Base-by-base conservation (phyloP, 2,329 filamentous ascomycete species). In the Penicillium sp. region DNA sequence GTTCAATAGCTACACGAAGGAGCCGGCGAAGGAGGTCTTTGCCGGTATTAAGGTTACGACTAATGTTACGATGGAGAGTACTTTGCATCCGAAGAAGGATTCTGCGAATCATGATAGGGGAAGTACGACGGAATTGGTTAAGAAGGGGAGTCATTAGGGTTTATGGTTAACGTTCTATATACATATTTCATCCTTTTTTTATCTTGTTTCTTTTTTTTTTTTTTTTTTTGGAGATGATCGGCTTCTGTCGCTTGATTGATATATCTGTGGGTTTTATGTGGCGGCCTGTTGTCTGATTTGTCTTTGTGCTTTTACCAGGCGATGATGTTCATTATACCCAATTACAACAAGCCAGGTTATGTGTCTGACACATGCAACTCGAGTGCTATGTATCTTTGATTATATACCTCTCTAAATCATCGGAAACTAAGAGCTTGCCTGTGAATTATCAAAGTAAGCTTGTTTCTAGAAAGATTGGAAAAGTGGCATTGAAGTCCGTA, bases 31-130 rank as follows among this genome's bases (percentile, higher is more conserved):
- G 19, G 51, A 51, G 0, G 14, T 7, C 1, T 56, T 57, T 16
- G 14, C 47, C 1, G 65, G 65, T 1, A 69, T 69, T 10, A 69
- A 63, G 47, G 65, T 69, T 14, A 69, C 66, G n/a, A 69, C 65
- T 0, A 58, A 55, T n/a, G 58, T 69, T 1, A 63, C 58, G 35
- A 63, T 66, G 46, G 60, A 67, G 51, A 61, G 55, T 0, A 57
- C 48, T 7, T 51, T 53, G 3, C 44, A 57, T 30, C 39, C 49
- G 16, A 34, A 19, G 18, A 45, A 23, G 5, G 23, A 27, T 38
- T 11, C n/a, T 35, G 18, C 34, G 40, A 30, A 45, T 26, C 59
- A 67, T 46, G 62, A 66, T 34, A 51, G 43, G 23, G 66, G 56
- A 6, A 69, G 67, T 56, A 57, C 65, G 34, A 59, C 58, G 18